Percentiles rank a stretch among this genome's conserved stretches.
Conservation (phyloP, 306 rosid genomes). For the Sechiopsis laciniata region DNA sequence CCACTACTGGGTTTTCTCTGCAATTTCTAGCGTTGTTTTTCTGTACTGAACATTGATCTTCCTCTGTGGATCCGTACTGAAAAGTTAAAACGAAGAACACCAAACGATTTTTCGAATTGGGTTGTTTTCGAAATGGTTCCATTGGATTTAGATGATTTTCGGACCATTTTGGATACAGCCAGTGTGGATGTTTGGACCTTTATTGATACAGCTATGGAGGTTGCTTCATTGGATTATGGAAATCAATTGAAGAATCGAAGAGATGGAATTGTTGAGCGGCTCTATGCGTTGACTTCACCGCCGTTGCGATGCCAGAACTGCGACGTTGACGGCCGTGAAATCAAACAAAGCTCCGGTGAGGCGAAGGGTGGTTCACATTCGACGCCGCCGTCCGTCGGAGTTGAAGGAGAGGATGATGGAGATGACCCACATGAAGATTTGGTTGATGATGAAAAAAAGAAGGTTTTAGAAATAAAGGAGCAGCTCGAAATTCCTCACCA, state of each 20-base stretch:
- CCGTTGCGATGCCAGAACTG: conserved; percentile 43
- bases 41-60: no score
- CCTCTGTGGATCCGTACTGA: no score
- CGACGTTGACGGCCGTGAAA: conserved; percentile 21
- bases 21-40: conserved; percentile 9
- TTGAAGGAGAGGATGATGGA: conserved; percentile 42
- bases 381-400: conserved; percentile 60
- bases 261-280: conserved; percentile 70
- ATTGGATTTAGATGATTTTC: conserved; percentile 88
- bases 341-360: conserved; percentile 8
- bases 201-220: conserved; percentile 75
- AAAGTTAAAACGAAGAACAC: no score
- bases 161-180: conserved; percentile 56
- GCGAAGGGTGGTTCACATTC: conserved; percentile 39
- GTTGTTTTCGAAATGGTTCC: background rate
- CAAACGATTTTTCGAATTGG: background rate
- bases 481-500: conserved; percentile 70
- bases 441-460: conserved; percentile 81
- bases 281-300: conserved; percentile 40
- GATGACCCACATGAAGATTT: conserved; percentile 62
- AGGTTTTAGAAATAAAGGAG: conserved; percentile 72
- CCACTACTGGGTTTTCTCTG: conserved; percentile 3
- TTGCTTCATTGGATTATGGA: conserved; percentile 60
- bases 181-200: conserved; percentile 83
- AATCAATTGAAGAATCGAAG: conserved; percentile 60